Base-by-base conservation (phyloP, 2,329 filamentous ascomycete genomes). In the Nigrospora sphaerica region DNA sequence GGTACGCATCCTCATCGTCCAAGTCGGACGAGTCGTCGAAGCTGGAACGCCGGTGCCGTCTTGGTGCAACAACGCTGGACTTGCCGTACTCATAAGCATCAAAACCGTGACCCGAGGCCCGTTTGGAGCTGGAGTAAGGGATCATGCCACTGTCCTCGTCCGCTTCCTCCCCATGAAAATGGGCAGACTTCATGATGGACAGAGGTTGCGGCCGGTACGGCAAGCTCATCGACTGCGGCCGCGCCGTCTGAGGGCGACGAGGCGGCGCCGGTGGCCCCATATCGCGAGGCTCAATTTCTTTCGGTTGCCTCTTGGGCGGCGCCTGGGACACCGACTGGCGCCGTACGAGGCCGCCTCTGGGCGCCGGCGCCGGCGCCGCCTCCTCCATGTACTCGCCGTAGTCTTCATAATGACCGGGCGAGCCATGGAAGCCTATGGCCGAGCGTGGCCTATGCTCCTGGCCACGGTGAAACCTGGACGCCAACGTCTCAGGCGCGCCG, bases 231-330 rank as follows among this genome's bases (percentile, higher is more conserved):
- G 35, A n/a, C 35, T n/a, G 35, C 48, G 47, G 59, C 40, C 56
- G 66, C 32, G 57, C 61, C 32, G 58, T 63, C 23, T 28, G 23
- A 10, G 23, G 23, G 39, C 58, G 63, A 42, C 55, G 57, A 10
- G 67, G 70, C 13, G 72, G 62, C 11, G 62, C 60, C 4, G 74
- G 74, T 12, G 75, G 74, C 18, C 76, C 75, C 74, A 77, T 76
- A 7, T 37, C 35, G 35, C 35, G 35, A 7, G 14, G 6, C 11
- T 75, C 70, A 1, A 71, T 66, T 10, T 63, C 57, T 46, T 67
- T 71, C 50, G 57, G 51, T 36, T 34, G 31, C 44, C 57, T 65
- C 55, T 62, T 69, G 12, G 62, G 62, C 32, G 23, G 23, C 23
- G 23, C 23, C 23, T 28, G 23, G 23, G 23, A 28, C 23, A 28